These are phyloP conservation scores for Asterella californica DNA, from an alignment of 225 moss, liverwort and hornwort species.

Conservation along the genomic window DNA sequence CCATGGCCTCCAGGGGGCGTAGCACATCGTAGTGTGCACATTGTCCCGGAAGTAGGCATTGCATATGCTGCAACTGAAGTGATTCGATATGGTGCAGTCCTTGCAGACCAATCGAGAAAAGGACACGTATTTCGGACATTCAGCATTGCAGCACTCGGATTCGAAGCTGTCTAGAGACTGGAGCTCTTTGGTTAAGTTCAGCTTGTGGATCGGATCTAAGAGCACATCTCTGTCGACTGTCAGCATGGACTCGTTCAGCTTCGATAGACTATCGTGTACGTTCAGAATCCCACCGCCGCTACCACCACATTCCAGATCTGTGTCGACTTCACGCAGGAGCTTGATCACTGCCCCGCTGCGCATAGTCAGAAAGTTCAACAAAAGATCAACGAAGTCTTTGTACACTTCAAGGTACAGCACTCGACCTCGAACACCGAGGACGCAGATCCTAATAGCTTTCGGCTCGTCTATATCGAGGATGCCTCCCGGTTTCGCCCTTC, in stretches of 20 bases:
- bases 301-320: background rate
- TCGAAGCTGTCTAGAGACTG: conserved; percentile 22
- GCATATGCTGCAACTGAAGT: conserved; percentile 36
- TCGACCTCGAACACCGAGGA: conserved; percentile 4
- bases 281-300: conserved; percentile 10
- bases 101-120: conserved; percentile 30
- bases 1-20: conserved; percentile 37
- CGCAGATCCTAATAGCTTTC: conserved; percentile 10
- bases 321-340: conserved; percentile 21
- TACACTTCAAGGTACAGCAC: conserved; percentile 37
- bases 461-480: conserved; percentile 8
- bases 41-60: conserved; percentile 35
- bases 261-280: conserved; percentile 29
- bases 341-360: conserved; percentile 34
- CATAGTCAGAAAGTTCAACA: conserved; percentile 28
- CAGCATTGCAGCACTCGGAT: conserved; percentile 36
- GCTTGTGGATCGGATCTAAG: conserved; percentile 24
- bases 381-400: conserved; percentile 36
- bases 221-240: conserved; percentile 19
- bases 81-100: conserved; percentile 24
- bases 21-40: conserved; percentile 35
- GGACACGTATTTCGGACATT: conserved; percentile 29
- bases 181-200: conserved; percentile 28
- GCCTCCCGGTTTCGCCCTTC: background rate
- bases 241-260: conserved; percentile 22